phyloP scores from a whole-genome alignment of 306 rosid genomes.

The Corylus heterophylla region DNA sequence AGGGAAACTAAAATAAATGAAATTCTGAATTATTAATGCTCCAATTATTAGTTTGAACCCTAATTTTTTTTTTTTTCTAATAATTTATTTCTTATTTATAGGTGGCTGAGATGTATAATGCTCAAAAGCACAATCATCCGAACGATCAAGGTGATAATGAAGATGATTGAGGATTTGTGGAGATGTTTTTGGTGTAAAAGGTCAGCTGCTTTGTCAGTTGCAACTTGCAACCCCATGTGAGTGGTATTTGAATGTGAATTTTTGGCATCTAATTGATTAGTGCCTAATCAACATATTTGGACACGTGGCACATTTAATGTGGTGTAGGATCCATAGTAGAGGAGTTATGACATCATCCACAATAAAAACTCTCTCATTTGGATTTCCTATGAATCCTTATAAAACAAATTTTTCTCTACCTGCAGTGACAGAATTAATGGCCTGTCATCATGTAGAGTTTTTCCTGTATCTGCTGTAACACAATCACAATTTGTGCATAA shows the following conservation, averaged over 20 bases:
- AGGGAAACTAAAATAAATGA: not conserved
- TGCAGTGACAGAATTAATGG: not conserved
- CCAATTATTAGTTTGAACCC: not conserved
- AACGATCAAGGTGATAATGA: constrained; percentile 62
- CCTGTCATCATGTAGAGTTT: not conserved
- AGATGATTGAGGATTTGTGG: constrained; percentile 51
- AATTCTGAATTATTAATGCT: constrained; percentile 11
- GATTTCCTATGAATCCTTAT: no score
- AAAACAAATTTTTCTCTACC: not conserved
- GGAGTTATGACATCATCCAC: not conserved
- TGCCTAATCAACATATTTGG: not conserved
- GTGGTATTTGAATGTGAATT: not conserved
- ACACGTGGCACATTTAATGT: not conserved
- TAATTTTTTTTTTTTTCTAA: not conserved
- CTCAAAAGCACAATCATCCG: constrained; percentile 62
- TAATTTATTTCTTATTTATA: constrained; percentile 27
- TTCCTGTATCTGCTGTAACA: not conserved
- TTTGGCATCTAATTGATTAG: not conserved
- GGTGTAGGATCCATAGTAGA: not conserved
- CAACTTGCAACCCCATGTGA: not conserved
- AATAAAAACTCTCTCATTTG: not conserved
- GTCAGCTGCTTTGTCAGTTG: constrained; percentile 1
- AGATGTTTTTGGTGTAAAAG: constrained; percentile 21
- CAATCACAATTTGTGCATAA: constrained; percentile 5
- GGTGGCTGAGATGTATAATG: constrained; percentile 89